Evolutionary conservation across 164 flowering plant genomes (phyloP).

Genomic region (grape (Vitis vinifera)): ASM3070453v1 NC_081809.1:2408501-2409000

Average conservation of each 20-base stretch:
- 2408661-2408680: neutral
- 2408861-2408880: conserved; percentile 96
- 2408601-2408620: too few relatives aligned
- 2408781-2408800: conserved; percentile 73
- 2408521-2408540: too few relatives aligned
- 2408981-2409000: conserved; percentile 85
- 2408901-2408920: conserved; percentile 98
- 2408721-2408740: conserved; percentile 44
- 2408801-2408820: conserved; percentile 78
- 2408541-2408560: too few relatives aligned
- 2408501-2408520: too few relatives aligned
- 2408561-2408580: too few relatives aligned
- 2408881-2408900: conserved; percentile 90
- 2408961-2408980: conserved; percentile 96
- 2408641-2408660: too few relatives aligned
- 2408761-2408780: conserved; percentile 73
- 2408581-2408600: too few relatives aligned
- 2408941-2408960: conserved; percentile 81
- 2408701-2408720: neutral
- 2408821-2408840: conserved; percentile 37
- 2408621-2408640: too few relatives aligned
- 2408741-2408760: conserved; percentile 96
- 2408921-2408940: conserved; percentile 91
- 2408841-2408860: conserved; percentile 86
- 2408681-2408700: neutral